These are phyloP conservation scores for Aspergillus sclerotioniger DNA, from an alignment of 495 filamentous ascomycete species.

Conservation along the genomic window DNA sequence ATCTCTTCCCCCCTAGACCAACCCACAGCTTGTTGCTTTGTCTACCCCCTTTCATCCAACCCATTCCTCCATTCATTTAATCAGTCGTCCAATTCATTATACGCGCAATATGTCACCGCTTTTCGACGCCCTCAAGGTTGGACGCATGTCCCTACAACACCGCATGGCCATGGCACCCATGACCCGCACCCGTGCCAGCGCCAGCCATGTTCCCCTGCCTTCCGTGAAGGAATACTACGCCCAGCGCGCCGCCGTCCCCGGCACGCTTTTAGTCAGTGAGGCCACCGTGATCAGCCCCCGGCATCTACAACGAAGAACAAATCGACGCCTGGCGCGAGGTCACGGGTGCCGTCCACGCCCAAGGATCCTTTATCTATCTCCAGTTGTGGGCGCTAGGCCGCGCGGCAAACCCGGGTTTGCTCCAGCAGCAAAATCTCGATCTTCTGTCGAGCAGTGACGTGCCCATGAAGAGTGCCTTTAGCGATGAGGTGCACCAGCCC, in stretches of 20 bases:
- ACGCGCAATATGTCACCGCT: background rate
- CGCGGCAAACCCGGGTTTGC: background rate
- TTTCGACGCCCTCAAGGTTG: conserved; percentile 43
- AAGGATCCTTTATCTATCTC: conserved; percentile 49
- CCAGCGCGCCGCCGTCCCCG: conserved; percentile 48
- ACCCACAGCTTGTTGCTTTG: too few relatives aligned
- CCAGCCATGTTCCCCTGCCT: conserved; percentile 29
- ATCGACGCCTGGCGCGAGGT: conserved; percentile 49
- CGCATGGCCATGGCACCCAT: conserved; percentile 53
- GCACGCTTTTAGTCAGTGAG: conserved; percentile 57
- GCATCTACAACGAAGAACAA: conserved; percentile 48
- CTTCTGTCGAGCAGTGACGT: conserved; percentile 15
- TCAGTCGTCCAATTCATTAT: too few relatives aligned
- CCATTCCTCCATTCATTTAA: too few relatives aligned
- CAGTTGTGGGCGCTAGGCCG: conserved; percentile 39
- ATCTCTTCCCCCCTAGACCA: too few relatives aligned
- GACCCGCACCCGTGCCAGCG: conserved; percentile 44
- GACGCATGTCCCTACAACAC: conserved; percentile 40
- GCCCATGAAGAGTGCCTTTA: conserved; percentile 24
- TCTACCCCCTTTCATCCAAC: too few relatives aligned
- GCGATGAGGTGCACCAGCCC: conserved; percentile 35
- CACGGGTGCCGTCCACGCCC: conserved; percentile 50
- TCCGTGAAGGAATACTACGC: conserved; percentile 48
- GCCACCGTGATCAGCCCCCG: conserved; percentile 58
- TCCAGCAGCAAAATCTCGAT: too few relatives aligned